Percentiles rank a stretch among this genome's conserved stretches.
These are phyloP conservation scores for Alternaria hordeiaustralica DNA, from an alignment of 2,329 filamentous ascomycete species.

Conservation along the genomic window DNA sequence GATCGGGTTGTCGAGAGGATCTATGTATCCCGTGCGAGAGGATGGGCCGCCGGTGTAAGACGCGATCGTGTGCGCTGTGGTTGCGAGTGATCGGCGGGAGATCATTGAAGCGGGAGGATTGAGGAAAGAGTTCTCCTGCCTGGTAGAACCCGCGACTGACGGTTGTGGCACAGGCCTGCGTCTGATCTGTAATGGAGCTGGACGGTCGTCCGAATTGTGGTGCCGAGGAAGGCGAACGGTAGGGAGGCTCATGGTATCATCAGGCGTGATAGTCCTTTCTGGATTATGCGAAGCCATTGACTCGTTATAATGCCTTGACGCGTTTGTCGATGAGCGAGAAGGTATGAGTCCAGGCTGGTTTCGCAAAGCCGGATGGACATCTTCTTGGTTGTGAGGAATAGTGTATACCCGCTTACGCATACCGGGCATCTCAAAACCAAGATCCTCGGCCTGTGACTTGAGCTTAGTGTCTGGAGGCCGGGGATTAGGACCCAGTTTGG, in stretches of 20 bases:
- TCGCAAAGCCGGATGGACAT: background rate
- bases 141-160: background rate
- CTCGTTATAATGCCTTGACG: background rate
- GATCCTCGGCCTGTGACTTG: background rate
- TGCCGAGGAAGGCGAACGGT: background rate
- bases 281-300: background rate
- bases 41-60: slow-evolving; percentile 13
- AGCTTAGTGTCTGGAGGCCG: background rate
- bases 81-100: background rate
- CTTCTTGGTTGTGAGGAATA: background rate
- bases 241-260: background rate
- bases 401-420: background rate
- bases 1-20: slow-evolving; percentile 13
- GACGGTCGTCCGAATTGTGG: background rate
- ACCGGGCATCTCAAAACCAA: slow-evolving; percentile 8
- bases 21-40: background rate
- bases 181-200: background rate
- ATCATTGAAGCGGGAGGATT: background rate
- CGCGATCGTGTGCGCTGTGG: slow-evolving; percentile 9
- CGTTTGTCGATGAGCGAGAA: background rate
- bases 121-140: background rate
- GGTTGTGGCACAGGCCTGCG: background rate
- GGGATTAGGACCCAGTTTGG: slow-evolving; percentile 14
- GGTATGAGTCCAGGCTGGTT: background rate
- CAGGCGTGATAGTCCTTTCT: background rate